Evolutionary conservation across 129 eudicot genomes (phyloP), one percentile per base, ranked within the genome.

Genomic region (Centaurea solstitialis): DNA sequence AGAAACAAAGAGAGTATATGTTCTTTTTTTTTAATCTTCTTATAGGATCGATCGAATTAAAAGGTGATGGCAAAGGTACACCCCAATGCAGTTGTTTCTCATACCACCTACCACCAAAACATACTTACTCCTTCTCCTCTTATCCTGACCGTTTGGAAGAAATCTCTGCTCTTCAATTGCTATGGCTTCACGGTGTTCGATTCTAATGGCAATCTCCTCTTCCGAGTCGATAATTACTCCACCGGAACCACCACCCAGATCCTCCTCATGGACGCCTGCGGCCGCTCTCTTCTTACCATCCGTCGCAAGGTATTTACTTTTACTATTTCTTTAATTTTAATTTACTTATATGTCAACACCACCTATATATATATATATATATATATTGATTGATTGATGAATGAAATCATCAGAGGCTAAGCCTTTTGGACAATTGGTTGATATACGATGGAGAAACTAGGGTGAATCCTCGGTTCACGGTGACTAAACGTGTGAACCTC

Each of bases 181-280:
- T 76, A 90, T 9, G 94, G 97, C 18, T 90, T 92, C 81, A 92
- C 97, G 9, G 97, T 92, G 8, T 92, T 84, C 17, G 91, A 92
- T 64, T 81, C 89, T 9, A 78, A 33, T 2, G 97, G 97, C 10
- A 85, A 90, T 77, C 90, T 92, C 30, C 86, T 90, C 39, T 92
- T 82, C 72, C 87, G 97, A 7, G 94, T 92, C 20, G 97, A 90
- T 74, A 92, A 88, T 61, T 92, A 92, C 87, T 73, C 79, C 72
- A 61, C 89, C 43, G 77, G 82, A 38, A 70, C n/a, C 26, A 86
- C 80, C n/a, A 78, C 39, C 4, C 85, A 85, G 79, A 86, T 90
- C 70, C 76, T 86, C 72, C 94, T 92, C 45, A 92, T 92, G 97
- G 92, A 92, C 70, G 92, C 88, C 57, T 85, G 77, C 11, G 97